Evolutionary conservation across 2,329 filamentous ascomycete genomes (phyloP).

Genomic region (Colletotrichum liaoningense): DNA sequence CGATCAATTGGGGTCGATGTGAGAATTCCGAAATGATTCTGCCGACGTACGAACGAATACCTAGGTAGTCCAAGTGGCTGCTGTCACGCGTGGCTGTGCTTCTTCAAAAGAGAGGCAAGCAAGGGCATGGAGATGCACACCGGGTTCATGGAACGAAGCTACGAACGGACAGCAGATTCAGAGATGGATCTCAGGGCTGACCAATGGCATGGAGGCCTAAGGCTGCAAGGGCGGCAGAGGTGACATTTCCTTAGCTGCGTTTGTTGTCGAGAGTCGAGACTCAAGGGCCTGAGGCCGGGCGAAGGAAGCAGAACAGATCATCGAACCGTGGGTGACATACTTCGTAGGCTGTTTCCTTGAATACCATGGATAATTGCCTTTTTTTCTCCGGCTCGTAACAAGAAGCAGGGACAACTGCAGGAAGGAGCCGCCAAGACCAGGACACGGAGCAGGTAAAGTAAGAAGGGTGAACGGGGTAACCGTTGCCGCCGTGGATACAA

Average conservation of each 20-base stretch:
- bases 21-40: neutral
- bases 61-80: conserved; percentile 6
- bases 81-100: conserved; percentile 16
- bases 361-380: neutral
- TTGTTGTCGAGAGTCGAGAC: neutral
- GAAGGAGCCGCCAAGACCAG: conserved; percentile 12
- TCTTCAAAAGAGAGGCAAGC: neutral
- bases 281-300: neutral
- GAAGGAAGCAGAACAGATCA: neutral
- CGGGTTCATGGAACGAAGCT: conserved; percentile 17
- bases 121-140: conserved; percentile 3
- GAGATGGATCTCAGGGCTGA: neutral
- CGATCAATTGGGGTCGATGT: neutral
- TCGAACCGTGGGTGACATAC: too few relatives aligned
- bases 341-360: neutral
- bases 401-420: neutral
- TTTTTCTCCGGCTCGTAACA: neutral
- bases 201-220: conserved; percentile 15
- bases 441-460: conserved; percentile 6
- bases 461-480: conserved; percentile 2
- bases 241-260: neutral
- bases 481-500: neutral
- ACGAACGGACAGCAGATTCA: neutral
- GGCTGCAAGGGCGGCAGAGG: neutral
- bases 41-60: neutral